Evolutionary conservation across 139 green algal species (phyloP), one percentile per base, ranked within the genome.

Genomic region (Chlorella vulgaris): DNA sequence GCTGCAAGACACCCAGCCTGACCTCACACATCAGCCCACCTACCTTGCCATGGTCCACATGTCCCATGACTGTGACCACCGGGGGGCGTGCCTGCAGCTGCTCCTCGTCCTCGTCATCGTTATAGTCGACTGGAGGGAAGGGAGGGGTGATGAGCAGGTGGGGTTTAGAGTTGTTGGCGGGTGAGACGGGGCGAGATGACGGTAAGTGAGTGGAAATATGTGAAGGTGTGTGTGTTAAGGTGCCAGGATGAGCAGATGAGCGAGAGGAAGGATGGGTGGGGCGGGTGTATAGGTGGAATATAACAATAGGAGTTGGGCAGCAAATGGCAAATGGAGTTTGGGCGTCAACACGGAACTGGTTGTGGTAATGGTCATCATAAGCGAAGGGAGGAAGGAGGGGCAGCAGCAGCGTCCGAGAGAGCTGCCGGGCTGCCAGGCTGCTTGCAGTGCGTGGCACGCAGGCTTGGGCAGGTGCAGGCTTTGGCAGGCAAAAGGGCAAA

Each of bases 51-150:
- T 99, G 97, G 87, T 99, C 97, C 1, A 99, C 97, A 79, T 99
- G 97, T 3, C 97, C 97, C 97, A 99, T 99, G 58, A 99, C 94
- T 22, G 95, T 98, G 19, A 99, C 96, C 47, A 99, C 95, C 0
- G 96, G 95, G 4, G 95, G 94, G 7, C 95, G 83, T 1, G 86
- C 18, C 75, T 89, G 78, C 53, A 98, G 84, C 53, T 89, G 65
- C 28, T 98, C 93, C 36, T 94, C 31, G 70, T 98, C 96, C 47
- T 95, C 92, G 42, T 96, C 90, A 2, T 91, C 90, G 5, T 96
- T 61, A 50, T 93, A 98, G 60, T 79, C 73, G 18, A 42, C 63
- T 40, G 63, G 2, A 15, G 8, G 1, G 26, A 15, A 26, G 31
- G 42, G 26, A 15, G 26, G 47, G 65, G 7, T 1, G n/a, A n/a